phyloP scores from a whole-genome alignment of 257 asterid species.

The Orobanche coerulescens region DNA sequence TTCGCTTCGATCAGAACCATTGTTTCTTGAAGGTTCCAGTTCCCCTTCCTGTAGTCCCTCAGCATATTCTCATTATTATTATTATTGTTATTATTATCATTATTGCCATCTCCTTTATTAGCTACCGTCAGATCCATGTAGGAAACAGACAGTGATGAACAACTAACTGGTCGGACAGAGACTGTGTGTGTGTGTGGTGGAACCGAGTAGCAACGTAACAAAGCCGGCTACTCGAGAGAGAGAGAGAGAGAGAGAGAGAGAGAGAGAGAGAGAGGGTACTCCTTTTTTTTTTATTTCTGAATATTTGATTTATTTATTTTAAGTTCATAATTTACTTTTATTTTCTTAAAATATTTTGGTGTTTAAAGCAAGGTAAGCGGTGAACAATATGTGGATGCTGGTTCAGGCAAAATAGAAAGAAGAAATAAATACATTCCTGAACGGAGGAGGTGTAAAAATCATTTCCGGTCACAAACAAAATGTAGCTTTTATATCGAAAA shows the following conservation, averaged over 20 bases:
- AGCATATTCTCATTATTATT: constrained; percentile 13
- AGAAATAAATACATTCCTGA: no score
- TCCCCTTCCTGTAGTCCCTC: constrained; percentile 87
- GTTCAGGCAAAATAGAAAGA: constrained; percentile 12
- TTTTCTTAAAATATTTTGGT: constrained; percentile 18
- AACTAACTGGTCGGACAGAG: no score
- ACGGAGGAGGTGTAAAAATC: no score
- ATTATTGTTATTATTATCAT: no score
- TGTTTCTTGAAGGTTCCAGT: constrained; percentile 86
- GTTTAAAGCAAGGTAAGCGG: constrained; percentile 17
- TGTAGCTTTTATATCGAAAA: no score
- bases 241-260: background rate
- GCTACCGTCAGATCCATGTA: constrained; percentile 44
- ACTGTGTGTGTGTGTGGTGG: background rate
- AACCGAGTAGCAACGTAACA: no score
- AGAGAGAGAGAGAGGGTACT: background rate
- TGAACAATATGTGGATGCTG: background rate
- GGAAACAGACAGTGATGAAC: no score
- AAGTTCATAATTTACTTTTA: constrained; percentile 17
- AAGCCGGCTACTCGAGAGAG: no score
- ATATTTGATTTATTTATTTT: no score
- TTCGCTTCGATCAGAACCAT: constrained; percentile 82
- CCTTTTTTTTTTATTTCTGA: background rate
- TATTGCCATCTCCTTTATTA: constrained; percentile 25
- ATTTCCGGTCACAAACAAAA: no score